Evolutionary conservation across 2,329 filamentous ascomycete species (phyloP).

Genomic region (Bimuria novae-zelandiae): DNA sequence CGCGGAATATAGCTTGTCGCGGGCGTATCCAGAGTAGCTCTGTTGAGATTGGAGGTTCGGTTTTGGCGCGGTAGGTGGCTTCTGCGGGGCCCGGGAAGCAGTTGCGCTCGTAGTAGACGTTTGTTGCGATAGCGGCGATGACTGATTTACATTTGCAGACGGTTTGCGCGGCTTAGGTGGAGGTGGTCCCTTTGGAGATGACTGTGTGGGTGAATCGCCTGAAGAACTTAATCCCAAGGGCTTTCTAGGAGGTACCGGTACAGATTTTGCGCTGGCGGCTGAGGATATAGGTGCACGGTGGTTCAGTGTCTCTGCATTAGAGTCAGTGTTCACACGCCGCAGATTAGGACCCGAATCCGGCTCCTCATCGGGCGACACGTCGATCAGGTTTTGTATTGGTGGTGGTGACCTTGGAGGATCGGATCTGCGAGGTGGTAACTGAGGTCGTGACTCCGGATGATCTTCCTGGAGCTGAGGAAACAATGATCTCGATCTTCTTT

Average conservation of each 20-base stretch:
- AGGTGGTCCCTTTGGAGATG: constrained; percentile 36
- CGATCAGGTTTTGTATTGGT: constrained; percentile 50
- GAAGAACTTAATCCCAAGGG: constrained; percentile 47
- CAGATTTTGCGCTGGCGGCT: constrained; percentile 31
- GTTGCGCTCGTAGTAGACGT: constrained; percentile 20
- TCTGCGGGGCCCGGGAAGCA: constrained; percentile 41
- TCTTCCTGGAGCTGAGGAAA: constrained; percentile 43
- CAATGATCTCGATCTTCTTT: constrained; percentile 39
- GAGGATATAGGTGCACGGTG: constrained; percentile 24
- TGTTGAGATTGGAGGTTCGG: constrained; percentile 37
- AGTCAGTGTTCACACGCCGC: constrained; percentile 35
- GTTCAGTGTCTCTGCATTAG: constrained; percentile 18
- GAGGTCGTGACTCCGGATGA: constrained; percentile 38
- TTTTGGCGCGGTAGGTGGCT: constrained; percentile 32
- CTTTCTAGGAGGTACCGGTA: constrained; percentile 40
- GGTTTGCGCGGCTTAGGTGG: constrained; percentile 41
- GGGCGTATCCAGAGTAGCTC: constrained; percentile 44
- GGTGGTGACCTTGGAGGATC: constrained; percentile 26
- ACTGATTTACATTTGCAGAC: constrained; percentile 29
- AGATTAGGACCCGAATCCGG: constrained; percentile 20
- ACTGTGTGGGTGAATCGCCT: constrained; percentile 24
- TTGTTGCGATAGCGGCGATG: constrained; percentile 37
- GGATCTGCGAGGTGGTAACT: constrained; percentile 42
- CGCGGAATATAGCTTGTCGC: constrained; percentile 45
- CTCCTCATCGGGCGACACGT: constrained; percentile 53